Evolutionary conservation across 2,329 filamentous ascomycete genomes (phyloP), one percentile per base, ranked within the genome.

Genomic region (Verticillium albo-atrum): DNA sequence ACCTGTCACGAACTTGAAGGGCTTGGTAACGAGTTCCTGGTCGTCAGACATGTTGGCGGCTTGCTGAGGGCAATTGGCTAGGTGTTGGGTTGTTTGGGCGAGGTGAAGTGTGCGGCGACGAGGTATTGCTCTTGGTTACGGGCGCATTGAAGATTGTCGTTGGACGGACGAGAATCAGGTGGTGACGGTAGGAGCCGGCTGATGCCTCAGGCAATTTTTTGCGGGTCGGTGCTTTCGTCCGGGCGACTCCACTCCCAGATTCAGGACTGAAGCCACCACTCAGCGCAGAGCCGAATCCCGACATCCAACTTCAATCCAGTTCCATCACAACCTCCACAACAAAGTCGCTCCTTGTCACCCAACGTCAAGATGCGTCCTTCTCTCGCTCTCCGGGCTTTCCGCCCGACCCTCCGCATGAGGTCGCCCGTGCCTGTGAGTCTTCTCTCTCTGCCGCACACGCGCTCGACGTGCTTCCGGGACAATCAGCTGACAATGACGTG

Each of bases 1-100:
- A 97, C 93, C 94, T 82, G 94, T 98, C 75, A 98, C 95, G 83
- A 98, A 98, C 90, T 99, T 99, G 90, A 99, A 99, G 80, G 96
- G 96, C 89, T 97, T 99, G 82, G 93, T 97, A 69, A 85, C 83
- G 78, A 84, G 84, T 78, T 96, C 90, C 71, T 78, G 72, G 72
- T 91, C 89, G 81, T 96, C 91, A 77, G 92, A 89, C 94, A 99
- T 99, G 71, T 81, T 93, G 85, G 79, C 79, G 73, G 75, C 75
- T 71, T 71, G 62, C 57, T 56, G 50, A 61, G 64, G 58, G 60
- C 59, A 66, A 65, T 68, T 66, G 62, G 63, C 61, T 62, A 53
- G 63, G 61, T 63, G 59, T 65, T 65, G 62, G 64, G 57, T 60
- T 68, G 68, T 71, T 71, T 65, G 64, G 63, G 63, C 66, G 59